These are phyloP conservation scores for Chrysopogon serrulatus DNA, from an alignment of 176 grass and related monocot species.

Conservation along the genomic window DNA sequence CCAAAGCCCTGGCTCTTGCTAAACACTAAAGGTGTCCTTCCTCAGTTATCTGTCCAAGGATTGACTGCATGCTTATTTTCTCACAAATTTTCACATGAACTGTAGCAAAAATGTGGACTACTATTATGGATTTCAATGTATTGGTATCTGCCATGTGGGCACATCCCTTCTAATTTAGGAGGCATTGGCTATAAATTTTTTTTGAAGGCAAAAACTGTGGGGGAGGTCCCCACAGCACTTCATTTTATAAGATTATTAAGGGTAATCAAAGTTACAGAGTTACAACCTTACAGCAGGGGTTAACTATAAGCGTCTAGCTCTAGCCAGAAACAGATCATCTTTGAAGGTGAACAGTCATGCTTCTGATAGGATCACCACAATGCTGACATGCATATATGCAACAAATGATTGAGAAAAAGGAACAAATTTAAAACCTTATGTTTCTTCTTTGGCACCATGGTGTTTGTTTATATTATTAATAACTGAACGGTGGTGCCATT, in stretches of 20 bases:
- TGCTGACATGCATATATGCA: neutral
- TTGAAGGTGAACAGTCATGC: no score
- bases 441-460: neutral
- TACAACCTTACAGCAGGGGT: no score
- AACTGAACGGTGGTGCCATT: neutral
- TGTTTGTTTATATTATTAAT: neutral
- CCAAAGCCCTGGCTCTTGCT: neutral
- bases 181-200: neutral
- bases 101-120: constrained; percentile 7
- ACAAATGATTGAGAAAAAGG: neutral
- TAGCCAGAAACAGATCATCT: no score
- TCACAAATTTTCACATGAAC: neutral
- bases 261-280: no score
- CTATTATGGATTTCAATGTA: neutral
- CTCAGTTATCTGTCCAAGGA: neutral
- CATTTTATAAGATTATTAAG: no score
- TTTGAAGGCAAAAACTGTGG: no score
- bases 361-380: neutral
- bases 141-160: neutral
- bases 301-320: no score
- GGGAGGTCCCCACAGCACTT: no score
- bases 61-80: neutral
- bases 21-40: neutral
- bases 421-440: neutral
- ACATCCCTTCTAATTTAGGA: neutral